Percentiles rank a stretch among this genome's conserved stretches.
Conservation (phyloP, 2,329 filamentous ascomycete species). For the Dactylellina cionopaga region DNA sequence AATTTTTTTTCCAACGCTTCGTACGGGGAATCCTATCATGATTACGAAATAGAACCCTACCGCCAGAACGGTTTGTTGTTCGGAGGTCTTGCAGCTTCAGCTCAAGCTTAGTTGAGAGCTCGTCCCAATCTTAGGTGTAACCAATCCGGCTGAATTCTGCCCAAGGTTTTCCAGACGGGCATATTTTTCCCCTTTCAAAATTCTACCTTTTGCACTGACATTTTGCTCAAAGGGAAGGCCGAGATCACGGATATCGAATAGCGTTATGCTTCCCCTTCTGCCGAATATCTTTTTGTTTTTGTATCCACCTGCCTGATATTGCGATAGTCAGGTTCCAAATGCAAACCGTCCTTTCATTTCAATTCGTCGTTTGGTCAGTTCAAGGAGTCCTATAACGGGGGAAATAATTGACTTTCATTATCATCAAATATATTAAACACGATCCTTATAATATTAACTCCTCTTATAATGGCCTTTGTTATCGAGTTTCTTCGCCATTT, state of each 20-base stretch:
- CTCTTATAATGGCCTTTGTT: not conserved
- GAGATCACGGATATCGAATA: not conserved
- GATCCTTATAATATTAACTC: no score
- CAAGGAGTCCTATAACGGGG: conserved; percentile 6
- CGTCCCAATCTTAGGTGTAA: not conserved
- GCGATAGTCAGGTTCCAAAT: conserved; percentile 7
- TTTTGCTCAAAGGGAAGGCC: conserved; percentile 8
- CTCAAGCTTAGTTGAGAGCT: conserved; percentile 26
- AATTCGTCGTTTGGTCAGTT: no score
- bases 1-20: conserved; percentile 9
- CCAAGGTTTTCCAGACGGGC: conserved; percentile 9
- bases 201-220: not conserved
- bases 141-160: not conserved
- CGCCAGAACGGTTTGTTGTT: conserved; percentile 25
- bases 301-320: conserved; percentile 45
- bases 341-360: conserved; percentile 2
- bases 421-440: no score
- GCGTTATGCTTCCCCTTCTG: not conserved
- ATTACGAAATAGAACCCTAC: not conserved
- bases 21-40: conserved; percentile 45
- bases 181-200: conserved; percentile 15
- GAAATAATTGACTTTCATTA: not conserved
- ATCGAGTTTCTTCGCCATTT: not conserved
- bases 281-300: not conserved
- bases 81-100: conserved; percentile 6